These are phyloP conservation scores for Rheum nobile DNA, from an alignment of 148 eudicot species.

Conservation along the genomic window DNA sequence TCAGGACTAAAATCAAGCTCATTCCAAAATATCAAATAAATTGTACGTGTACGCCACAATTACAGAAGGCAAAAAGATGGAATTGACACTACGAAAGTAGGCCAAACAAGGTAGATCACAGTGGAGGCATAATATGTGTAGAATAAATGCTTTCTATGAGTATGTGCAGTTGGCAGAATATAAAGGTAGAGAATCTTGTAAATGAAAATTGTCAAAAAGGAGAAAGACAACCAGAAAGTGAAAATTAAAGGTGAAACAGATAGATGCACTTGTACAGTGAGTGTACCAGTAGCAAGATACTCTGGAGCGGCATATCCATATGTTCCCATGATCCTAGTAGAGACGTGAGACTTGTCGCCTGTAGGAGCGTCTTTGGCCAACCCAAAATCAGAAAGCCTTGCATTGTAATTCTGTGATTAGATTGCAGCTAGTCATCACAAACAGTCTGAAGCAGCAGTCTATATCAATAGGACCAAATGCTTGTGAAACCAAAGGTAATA, in stretches of 20 bases:
- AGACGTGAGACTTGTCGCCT: slow-evolving; percentile 8
- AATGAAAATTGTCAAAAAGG: background rate
- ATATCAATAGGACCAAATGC: background rate
- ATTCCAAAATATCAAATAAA: background rate
- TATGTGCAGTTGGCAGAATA: background rate
- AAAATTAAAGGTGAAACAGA: background rate
- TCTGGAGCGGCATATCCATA: slow-evolving; percentile 9
- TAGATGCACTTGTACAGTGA: background rate
- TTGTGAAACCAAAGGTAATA: background rate
- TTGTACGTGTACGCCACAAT: no score
- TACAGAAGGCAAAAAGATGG: no score
- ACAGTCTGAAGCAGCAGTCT: background rate
- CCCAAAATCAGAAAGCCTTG: slow-evolving; percentile 6
- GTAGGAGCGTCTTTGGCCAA: slow-evolving; percentile 6
- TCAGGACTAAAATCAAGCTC: background rate
- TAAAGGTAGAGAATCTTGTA: no score
- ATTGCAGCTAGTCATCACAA: background rate
- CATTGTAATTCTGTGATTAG: slow-evolving; percentile 1
- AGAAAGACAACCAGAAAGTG: background rate
- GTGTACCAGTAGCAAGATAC: slow-evolving; percentile 6
- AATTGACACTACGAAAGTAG: no score
- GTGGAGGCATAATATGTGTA: background rate
- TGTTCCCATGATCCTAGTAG: slow-evolving; percentile 8
- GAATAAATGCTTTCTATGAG: background rate
- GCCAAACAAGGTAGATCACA: no score